phyloP scores from a whole-genome alignment of 1,284 basidiomycete species.

The Megacollybia platyphylla region DNA sequence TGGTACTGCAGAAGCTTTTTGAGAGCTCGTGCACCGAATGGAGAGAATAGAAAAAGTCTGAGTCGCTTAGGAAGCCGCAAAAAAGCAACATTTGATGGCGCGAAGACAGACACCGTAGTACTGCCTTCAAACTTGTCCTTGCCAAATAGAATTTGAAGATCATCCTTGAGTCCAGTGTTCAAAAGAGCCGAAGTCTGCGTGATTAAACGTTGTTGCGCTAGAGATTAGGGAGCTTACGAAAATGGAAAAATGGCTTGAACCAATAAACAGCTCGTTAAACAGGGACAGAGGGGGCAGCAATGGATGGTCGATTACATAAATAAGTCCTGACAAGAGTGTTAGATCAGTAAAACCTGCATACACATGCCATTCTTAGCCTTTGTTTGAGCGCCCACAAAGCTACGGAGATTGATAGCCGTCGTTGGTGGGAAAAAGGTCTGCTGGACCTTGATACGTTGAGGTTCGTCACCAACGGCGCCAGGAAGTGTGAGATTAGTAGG shows the following conservation, averaged over 20 bases:
- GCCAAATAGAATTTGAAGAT: not conserved
- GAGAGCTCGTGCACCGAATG: slow-evolving; percentile 42
- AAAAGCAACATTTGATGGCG: not conserved
- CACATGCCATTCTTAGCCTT: not conserved
- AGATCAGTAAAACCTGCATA: too few species aligned
- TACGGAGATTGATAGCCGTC: not conserved
- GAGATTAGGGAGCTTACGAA: slow-evolving; percentile 23
- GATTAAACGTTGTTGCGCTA: not conserved
- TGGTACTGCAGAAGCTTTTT: slow-evolving; percentile 59
- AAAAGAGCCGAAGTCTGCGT: not conserved
- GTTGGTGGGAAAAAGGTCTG: not conserved
- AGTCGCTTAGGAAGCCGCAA: slow-evolving; percentile 20
- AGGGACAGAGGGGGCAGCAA: not conserved
- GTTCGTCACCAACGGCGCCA: not conserved
- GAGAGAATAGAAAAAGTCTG: slow-evolving; percentile 54
- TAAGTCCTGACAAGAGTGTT: not conserved
- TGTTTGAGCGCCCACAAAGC: not conserved
- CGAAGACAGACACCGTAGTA: not conserved
- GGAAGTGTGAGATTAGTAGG: not conserved
- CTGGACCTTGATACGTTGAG: not conserved
- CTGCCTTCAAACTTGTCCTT: not conserved
- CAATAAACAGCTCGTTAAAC: not conserved
- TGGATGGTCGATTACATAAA: not conserved
- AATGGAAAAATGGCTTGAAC: not conserved
- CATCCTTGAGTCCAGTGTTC: not conserved